Percentiles rank a stretch among this genome's conserved stretches.
Evolutionary conservation across 139 green algal genomes (phyloP).

Genomic region (Asterochloris sp.): DNA sequence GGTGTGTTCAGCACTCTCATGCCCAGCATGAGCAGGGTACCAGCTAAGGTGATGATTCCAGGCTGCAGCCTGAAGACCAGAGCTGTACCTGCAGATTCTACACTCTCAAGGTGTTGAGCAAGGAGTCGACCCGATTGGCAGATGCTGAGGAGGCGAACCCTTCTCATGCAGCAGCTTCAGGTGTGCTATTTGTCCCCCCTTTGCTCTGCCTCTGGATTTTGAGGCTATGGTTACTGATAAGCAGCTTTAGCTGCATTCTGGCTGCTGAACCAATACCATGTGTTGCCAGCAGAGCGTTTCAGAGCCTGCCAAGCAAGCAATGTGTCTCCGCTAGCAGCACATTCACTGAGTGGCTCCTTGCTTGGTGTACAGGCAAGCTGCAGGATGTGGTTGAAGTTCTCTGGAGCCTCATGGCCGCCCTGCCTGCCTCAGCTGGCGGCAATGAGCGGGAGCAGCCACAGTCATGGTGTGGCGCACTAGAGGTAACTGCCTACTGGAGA

Average conservation of each 20-base stretch:
- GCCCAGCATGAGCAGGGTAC: no score
- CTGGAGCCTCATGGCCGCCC: constrained; percentile 32
- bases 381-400: constrained; percentile 26
- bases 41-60: no score
- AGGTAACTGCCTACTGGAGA: constrained; percentile 29
- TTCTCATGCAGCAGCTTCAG: no score
- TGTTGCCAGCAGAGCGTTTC: neutral
- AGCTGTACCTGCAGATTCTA: no score
- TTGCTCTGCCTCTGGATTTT: no score
- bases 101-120: no score
- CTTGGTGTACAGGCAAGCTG: neutral
- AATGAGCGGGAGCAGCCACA: neutral
- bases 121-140: no score
- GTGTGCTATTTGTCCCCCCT: no score
- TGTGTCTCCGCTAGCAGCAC: neutral
- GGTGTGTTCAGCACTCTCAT: no score
- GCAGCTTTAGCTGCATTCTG: neutral
- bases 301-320: neutral
- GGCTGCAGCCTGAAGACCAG: no score
- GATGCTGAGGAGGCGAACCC: no score
- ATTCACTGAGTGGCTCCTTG: neutral
- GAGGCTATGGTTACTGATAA: no score
- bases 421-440: neutral
- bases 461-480: constrained; percentile 69
- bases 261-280: neutral